Conservation (phyloP, 345 rosid genomes). For the Iberis pinnata region DNA sequence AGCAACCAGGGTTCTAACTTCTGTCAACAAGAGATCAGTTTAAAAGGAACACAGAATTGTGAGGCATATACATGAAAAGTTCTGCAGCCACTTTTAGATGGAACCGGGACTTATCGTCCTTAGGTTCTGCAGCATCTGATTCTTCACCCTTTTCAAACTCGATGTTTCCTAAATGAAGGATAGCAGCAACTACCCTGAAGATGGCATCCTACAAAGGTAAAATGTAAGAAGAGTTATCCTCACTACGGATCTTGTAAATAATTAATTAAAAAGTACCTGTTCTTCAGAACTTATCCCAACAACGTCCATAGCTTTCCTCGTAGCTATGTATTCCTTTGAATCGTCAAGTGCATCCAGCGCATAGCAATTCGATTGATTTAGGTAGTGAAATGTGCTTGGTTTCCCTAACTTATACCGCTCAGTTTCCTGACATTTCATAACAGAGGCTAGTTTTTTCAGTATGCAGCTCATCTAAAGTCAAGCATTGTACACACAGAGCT, state of each 20-base stretch:
- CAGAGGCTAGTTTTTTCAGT: slow-evolving; percentile 9
- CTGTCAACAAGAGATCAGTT: background rate
- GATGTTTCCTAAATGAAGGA: slow-evolving; percentile 90
- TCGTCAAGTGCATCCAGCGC: slow-evolving; percentile 69
- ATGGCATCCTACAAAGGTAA: slow-evolving; percentile 33
- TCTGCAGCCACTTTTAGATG: slow-evolving; percentile 79
- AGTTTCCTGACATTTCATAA: slow-evolving; percentile 45
- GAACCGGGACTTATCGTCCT: slow-evolving; percentile 72
- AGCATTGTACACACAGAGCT: slow-evolving; percentile 4
- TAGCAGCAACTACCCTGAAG: slow-evolving; percentile 88
- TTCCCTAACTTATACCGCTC: slow-evolving; percentile 68
- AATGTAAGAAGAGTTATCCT: slow-evolving; percentile 24
- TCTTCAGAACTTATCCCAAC: slow-evolving; percentile 76
- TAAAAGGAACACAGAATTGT: background rate
- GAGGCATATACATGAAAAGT: slow-evolving; percentile 76
- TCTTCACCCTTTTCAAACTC: slow-evolving; percentile 84
- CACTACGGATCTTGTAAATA: slow-evolving; percentile 9
- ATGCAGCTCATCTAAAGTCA: slow-evolving; percentile 13
- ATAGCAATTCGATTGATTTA: slow-evolving; percentile 80
- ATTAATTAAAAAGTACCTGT: slow-evolving; percentile 48
- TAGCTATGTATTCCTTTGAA: slow-evolving; percentile 62
- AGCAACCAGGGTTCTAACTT: slow-evolving; percentile 14
- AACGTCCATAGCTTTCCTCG: slow-evolving; percentile 88
- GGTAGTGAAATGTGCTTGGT: slow-evolving; percentile 78
- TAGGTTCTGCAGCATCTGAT: slow-evolving; percentile 74